Conservation (phyloP, 352 stramenopile genomes). For the Phytophthora boehmeriae region DNA sequence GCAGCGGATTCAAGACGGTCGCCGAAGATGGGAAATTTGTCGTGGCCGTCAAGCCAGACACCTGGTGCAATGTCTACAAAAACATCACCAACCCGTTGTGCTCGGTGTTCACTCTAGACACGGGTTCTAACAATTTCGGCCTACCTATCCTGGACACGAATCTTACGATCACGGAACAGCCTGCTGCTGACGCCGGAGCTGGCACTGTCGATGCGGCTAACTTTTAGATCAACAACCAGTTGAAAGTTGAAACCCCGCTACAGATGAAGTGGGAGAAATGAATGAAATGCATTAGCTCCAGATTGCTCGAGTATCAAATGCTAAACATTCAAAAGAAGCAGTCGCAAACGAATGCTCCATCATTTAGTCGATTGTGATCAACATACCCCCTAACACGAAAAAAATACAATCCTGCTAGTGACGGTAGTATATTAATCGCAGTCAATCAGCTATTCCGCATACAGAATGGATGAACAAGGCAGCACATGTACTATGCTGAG, state of each 20-base stretch:
- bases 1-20: constrained; percentile 52
- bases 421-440: too few species aligned
- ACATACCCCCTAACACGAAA: too few species aligned
- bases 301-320: too few species aligned
- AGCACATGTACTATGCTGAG: too few species aligned
- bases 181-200: constrained; percentile 15
- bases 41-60: constrained; percentile 66
- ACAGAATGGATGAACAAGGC: too few species aligned
- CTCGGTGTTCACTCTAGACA: constrained; percentile 47
- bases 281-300: too few species aligned
- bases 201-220: constrained; percentile 24
- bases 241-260: background rate
- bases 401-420: too few species aligned
- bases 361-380: too few species aligned
- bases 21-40: constrained; percentile 67
- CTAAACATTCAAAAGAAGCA: too few species aligned
- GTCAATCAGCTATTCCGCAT: too few species aligned
- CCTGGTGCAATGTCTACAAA: constrained; percentile 71
- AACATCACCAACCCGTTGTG: constrained; percentile 45
- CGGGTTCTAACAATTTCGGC: constrained; percentile 20
- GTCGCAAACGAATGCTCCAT: too few species aligned
- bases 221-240: constrained; percentile 17
- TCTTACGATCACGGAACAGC: constrained; percentile 6
- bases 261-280: too few species aligned
- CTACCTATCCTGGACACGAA: constrained; percentile 15